phyloP scores from a whole-genome alignment of 495 filamentous ascomycete species.

The Aspergillus ostianus region DNA sequence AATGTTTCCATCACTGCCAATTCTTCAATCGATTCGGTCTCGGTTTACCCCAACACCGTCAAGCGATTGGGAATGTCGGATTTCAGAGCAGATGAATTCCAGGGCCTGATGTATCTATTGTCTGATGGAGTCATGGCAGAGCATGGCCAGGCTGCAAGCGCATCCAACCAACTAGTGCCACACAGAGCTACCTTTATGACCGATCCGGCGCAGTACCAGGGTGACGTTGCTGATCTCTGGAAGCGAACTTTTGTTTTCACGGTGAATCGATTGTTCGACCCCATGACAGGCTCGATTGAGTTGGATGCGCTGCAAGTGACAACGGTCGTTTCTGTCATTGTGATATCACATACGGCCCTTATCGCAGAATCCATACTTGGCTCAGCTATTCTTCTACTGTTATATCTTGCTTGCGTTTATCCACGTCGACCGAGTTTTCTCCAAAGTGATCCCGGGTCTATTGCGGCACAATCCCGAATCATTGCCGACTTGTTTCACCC shows the following conservation, averaged over 20 bases:
- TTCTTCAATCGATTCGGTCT: slow-evolving; percentile 7
- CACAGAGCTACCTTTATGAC: not conserved
- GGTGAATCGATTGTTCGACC: slow-evolving; percentile 23
- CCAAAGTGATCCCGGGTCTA: slow-evolving; percentile 7
- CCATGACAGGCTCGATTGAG: not conserved
- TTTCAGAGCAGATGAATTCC: slow-evolving; percentile 8
- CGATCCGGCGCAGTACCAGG: slow-evolving; percentile 5
- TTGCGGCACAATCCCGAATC: slow-evolving; percentile 22
- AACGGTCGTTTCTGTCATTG: slow-evolving; percentile 7
- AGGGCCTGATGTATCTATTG: slow-evolving; percentile 1
- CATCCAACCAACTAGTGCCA: not conserved
- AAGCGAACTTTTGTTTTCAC: slow-evolving; percentile 20
- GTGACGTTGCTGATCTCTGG: slow-evolving; percentile 15
- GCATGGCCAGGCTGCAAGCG: not conserved
- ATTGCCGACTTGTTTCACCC: slow-evolving; percentile 16
- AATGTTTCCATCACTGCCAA: slow-evolving; percentile 13
- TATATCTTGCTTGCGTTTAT: slow-evolving; percentile 9
- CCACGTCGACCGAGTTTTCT: slow-evolving; percentile 9
- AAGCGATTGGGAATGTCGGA: not conserved
- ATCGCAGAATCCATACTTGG: slow-evolving; percentile 13
- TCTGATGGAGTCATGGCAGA: not conserved
- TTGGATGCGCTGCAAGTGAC: slow-evolving; percentile 11
- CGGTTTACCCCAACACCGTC: not conserved
- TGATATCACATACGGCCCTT: slow-evolving; percentile 15
- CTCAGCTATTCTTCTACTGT: not conserved